Evolutionary conservation across 75 land plant species (phyloP).

Genomic region (Pinus albicaulis): DNA sequence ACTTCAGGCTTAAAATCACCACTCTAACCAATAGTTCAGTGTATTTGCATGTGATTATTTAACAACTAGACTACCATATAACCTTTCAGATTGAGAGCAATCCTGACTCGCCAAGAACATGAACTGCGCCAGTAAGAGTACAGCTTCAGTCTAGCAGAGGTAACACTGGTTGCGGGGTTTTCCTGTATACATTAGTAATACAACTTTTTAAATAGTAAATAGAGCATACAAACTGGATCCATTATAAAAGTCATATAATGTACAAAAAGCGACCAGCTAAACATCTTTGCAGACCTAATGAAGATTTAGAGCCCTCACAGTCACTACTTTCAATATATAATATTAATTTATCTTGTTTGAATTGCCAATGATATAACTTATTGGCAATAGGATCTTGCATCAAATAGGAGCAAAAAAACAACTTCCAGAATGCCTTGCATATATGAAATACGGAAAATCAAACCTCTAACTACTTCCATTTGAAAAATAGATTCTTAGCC

Average conservation of each 20-base stretch:
- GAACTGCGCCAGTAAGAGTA: conserved; percentile 63
- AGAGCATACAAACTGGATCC: neutral
- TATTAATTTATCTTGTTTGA: neutral
- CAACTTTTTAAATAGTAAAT: neutral
- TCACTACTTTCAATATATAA: neutral
- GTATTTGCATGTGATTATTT: neutral
- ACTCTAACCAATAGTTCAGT: neutral
- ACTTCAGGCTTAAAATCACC: neutral
- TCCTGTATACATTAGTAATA: neutral
- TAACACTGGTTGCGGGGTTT: neutral
- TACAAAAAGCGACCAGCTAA: neutral
- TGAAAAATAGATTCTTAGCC: neutral
- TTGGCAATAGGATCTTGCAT: neutral
- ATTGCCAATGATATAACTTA: neutral
- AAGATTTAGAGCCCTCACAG: neutral
- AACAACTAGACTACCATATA: neutral
- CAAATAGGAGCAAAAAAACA: neutral
- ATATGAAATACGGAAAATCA: neutral
- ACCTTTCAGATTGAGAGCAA: conserved; percentile 69
- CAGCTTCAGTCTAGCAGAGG: conserved; percentile 16
- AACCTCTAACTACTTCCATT: neutral
- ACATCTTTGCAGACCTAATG: neutral
- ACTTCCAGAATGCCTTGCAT: neutral
- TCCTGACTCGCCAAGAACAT: conserved; percentile 63
- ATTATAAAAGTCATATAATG: neutral